Base-by-base conservation (phyloP, 2,329 filamentous ascomycete genomes). In the Colletotrichum coccodes region DNA sequence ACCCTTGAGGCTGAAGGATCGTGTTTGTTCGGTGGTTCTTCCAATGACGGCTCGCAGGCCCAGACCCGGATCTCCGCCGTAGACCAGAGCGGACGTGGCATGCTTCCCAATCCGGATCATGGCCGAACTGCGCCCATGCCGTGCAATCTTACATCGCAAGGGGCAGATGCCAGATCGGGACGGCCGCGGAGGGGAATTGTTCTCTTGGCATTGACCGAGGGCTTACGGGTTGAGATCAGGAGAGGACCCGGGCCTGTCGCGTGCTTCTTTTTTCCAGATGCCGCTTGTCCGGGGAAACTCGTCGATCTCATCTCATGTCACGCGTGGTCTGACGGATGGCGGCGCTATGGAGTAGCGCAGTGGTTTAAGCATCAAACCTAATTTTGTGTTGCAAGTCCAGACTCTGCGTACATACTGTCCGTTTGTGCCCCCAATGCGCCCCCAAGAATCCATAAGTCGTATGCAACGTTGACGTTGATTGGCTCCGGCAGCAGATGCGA, bases 1-100 rank as follows among this genome's bases (percentile, higher is more conserved):
- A 44, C 60, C 28, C 40, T 32, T 46, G 38, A 64, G 60, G 64
- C 44, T 59, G 38, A 64, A 64, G 38, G 32, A 49, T 21, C n/a
- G 9, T 18, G 26, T 6, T 7, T 28, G 28, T 5, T 23, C 14
- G n/a, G n/a, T 34, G 21, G 7, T 23, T 67, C 49, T 34, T 40
- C 64, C 46, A 64, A 58, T 68, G 9, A 23, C 28, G 28, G 18
- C 11, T 16, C 23, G 23, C 38, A n/a, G 46, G 18, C 6, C 40
- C 2, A 16, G 21, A 7, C 8, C 38, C 32, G 16, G 7, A 21
- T 59, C 53, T 59, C 64, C 53, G 53, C 53, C 3, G 14, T 5
- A 11, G 36, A 21, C 34, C n/a, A 32, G 40, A 47, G 18, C 32
- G 53, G 42, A 38, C 18, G 28, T 46, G 38, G 60, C 38, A 40